Conservation (phyloP, 2,329 filamentous ascomycete genomes). For the Colletotrichum endophyticum region DNA sequence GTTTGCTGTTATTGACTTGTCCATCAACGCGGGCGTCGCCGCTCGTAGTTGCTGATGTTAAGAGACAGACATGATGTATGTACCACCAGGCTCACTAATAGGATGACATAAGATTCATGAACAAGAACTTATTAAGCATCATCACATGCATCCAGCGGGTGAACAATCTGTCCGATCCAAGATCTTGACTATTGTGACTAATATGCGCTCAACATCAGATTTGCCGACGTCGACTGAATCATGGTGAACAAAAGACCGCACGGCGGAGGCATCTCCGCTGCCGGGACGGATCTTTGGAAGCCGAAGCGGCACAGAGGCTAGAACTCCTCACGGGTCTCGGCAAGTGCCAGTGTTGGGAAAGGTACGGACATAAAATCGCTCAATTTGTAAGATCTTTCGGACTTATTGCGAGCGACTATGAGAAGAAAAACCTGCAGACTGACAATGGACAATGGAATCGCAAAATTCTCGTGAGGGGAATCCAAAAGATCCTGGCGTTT, state of each 20-base stretch:
- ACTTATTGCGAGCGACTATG: neutral
- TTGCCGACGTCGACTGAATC: neutral
- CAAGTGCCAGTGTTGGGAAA: neutral
- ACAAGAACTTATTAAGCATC: neutral
- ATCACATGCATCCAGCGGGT: neutral
- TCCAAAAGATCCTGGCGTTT: neutral
- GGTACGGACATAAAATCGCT: constrained; percentile 2
- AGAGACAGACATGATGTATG: neutral
- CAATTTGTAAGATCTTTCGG: neutral
- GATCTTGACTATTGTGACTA: constrained; percentile 1
- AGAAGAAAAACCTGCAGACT: neutral
- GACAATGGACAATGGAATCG: neutral
- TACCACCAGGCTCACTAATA: neutral
- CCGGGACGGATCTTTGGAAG: neutral
- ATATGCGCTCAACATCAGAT: neutral
- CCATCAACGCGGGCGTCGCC: neutral
- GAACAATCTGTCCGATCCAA: neutral
- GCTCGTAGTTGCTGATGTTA: neutral
- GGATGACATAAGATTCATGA: neutral
- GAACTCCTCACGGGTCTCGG: neutral
- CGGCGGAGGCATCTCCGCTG: neutral
- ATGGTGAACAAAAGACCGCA: neutral
- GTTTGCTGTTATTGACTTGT: neutral
- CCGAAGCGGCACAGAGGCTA: neutral
- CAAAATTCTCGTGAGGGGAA: neutral